phyloP scores from a whole-genome alignment of 768 basidiomycete species.

The Hortiboletus campestris region DNA sequence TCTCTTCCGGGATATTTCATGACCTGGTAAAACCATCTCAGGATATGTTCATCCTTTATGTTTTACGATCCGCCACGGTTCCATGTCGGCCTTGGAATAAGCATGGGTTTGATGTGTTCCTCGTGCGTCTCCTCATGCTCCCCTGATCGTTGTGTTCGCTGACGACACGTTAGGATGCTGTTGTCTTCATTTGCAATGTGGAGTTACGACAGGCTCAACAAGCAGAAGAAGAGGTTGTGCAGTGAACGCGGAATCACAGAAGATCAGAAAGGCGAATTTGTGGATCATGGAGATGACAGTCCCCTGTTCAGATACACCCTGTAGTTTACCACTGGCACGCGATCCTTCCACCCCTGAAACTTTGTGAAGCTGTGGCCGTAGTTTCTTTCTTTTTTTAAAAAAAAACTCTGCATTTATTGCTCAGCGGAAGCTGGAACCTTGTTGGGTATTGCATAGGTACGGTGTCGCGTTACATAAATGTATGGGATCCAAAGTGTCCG shows the following conservation, averaged over 20 bases:
- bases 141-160: slow-evolving; percentile 25
- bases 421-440: no score
- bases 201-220: slow-evolving; percentile 46
- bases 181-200: slow-evolving; percentile 42
- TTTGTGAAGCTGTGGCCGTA: not conserved
- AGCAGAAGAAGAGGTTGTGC: slow-evolving; percentile 43
- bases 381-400: not conserved
- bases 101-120: slow-evolving; percentile 27
- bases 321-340: not conserved
- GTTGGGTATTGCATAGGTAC: no score
- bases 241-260: slow-evolving; percentile 41
- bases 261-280: slow-evolving; percentile 38
- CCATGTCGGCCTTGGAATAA: slow-evolving; percentile 32
- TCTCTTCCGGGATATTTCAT: not conserved
- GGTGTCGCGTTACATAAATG: no score
- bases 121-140: slow-evolving; percentile 16
- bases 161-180: slow-evolving; percentile 34
- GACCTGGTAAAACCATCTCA: slow-evolving; percentile 10
- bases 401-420: not conserved
- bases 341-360: not conserved
- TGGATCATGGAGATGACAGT: slow-evolving; percentile 47
- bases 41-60: slow-evolving; percentile 41
- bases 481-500: no score
- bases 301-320: slow-evolving; percentile 49
- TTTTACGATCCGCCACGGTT: slow-evolving; percentile 39